Conservation (phyloP, 2,329 filamentous ascomycete genomes). For the Curvularia hawaiiensis region DNA sequence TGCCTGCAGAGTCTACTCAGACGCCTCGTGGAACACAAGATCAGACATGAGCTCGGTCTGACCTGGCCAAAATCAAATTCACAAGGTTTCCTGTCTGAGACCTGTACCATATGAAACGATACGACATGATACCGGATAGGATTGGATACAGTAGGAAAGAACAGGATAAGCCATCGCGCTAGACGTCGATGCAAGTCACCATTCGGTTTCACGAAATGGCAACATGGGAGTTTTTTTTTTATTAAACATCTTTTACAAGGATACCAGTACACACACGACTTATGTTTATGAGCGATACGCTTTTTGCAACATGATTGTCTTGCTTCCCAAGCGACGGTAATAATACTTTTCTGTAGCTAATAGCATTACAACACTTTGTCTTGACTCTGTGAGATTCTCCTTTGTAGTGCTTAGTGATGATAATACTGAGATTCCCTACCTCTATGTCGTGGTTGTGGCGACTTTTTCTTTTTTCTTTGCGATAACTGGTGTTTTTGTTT, state of each 20-base stretch:
- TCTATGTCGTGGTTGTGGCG: no score
- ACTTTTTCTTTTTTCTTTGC: no score
- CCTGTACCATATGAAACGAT: slow-evolving; percentile 8
- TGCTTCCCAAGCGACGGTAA: slow-evolving; percentile 7
- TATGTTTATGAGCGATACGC: neutral
- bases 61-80: neutral
- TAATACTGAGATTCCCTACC: neutral
- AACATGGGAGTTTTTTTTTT: neutral
- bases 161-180: slow-evolving; percentile 10
- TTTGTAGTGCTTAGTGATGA: neutral
- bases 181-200: slow-evolving; percentile 4
- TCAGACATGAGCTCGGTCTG: slow-evolving; percentile 21
- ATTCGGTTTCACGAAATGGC: neutral
- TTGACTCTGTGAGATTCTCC: neutral
- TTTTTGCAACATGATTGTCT: neutral
- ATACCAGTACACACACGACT: slow-evolving; percentile 12
- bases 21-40: slow-evolving; percentile 35
- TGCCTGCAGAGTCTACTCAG: slow-evolving; percentile 31
- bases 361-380: neutral
- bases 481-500: no score
- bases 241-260: neutral
- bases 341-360: slow-evolving; percentile 14
- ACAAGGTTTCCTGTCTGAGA: neutral
- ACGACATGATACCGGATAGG: neutral
- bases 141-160: neutral